phyloP scores from a whole-genome alignment of 2,329 filamentous ascomycete species.

The Alternaria sp. region DNA sequence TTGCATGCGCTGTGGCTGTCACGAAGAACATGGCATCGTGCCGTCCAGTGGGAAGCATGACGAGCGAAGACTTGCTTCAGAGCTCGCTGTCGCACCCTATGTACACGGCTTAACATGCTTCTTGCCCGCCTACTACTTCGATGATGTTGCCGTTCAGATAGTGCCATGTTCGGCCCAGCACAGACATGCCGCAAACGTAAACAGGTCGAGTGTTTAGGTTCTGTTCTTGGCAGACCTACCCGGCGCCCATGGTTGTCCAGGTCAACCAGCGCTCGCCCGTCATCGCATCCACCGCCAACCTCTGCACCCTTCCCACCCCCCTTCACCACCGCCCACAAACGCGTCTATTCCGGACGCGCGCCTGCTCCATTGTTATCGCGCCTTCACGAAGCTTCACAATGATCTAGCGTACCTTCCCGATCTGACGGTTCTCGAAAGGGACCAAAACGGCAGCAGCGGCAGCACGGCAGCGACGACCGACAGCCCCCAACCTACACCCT shows the following conservation, averaged over 20 bases:
- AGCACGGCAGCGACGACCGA: slow-evolving; percentile 32
- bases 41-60: not conserved
- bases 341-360: slow-evolving; percentile 32
- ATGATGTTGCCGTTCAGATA: not conserved
- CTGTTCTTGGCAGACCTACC: slow-evolving; percentile 27
- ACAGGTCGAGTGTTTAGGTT: slow-evolving; percentile 34
- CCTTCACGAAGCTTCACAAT: slow-evolving; percentile 27
- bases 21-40: not conserved
- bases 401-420: slow-evolving; percentile 24
- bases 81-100: not conserved
- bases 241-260: slow-evolving; percentile 19
- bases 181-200: slow-evolving; percentile 21
- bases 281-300: slow-evolving; percentile 37
- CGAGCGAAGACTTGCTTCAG: not conserved
- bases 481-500: slow-evolving; percentile 4
- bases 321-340: slow-evolving; percentile 21
- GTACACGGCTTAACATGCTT: not conserved
- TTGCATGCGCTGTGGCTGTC: slow-evolving; percentile 11
- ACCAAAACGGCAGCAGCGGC: slow-evolving; percentile 22
- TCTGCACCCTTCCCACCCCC: slow-evolving; percentile 31
- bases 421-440: slow-evolving; percentile 21
- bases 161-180: not conserved
- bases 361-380: slow-evolving; percentile 24
- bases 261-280: slow-evolving; percentile 27
- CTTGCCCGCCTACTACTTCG: not conserved